These are phyloP conservation scores for Henckelia pumila DNA, from an alignment of 257 asterid species.

Conservation along the genomic window DNA sequence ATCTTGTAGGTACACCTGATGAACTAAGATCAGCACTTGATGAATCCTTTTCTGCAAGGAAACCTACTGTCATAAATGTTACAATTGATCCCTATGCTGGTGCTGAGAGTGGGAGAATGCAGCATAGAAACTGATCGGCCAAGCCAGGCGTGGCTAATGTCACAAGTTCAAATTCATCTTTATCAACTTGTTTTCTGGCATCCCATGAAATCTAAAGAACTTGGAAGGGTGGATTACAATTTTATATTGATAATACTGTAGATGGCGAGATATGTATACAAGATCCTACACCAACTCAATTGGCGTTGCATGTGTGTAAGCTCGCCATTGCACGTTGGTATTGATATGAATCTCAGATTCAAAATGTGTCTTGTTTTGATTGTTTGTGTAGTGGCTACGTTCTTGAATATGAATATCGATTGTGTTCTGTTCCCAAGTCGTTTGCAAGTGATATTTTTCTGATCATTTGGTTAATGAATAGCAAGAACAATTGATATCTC, in stretches of 20 bases:
- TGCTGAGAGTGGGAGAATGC: conserved; percentile 84
- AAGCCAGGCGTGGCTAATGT: background rate
- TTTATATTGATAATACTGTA: background rate
- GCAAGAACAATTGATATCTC: background rate
- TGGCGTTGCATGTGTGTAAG: too few species aligned
- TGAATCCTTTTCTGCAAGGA: conserved; percentile 63
- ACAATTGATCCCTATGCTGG: conserved; percentile 89
- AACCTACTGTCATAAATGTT: conserved; percentile 79
- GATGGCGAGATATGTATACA: background rate
- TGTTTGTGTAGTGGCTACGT: too few species aligned
- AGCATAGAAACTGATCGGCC: conserved; percentile 77
- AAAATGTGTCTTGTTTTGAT: background rate
- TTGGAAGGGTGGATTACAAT: background rate
- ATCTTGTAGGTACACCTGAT: conserved; percentile 72
- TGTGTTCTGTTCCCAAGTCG: background rate
- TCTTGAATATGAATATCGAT: too few species aligned
- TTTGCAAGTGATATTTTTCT: background rate
- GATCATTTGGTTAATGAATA: background rate
- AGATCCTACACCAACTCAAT: background rate
- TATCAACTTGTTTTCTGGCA: background rate
- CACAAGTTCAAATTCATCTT: conserved; percentile 2
- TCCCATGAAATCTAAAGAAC: background rate
- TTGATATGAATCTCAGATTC: background rate
- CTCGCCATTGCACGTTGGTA: background rate
- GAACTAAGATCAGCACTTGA: conserved; percentile 74